These are phyloP conservation scores for Cymbidium sinense DNA, from an alignment of 106 monocot genomes.

Conservation along the genomic window DNA sequence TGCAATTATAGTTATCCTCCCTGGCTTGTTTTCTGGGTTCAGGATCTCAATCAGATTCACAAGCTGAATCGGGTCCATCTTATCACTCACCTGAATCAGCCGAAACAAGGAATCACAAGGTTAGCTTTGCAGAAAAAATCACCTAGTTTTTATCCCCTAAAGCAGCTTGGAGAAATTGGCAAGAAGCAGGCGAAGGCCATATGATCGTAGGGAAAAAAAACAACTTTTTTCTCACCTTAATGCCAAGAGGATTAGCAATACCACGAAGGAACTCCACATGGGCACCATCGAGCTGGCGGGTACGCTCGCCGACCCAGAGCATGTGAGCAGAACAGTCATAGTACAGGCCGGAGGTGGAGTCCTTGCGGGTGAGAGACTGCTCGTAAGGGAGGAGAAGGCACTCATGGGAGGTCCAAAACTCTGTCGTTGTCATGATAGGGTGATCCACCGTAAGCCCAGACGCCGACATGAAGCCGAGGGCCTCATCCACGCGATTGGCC, in stretches of 20 bases:
- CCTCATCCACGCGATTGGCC: slow-evolving; percentile 62
- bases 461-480: slow-evolving; percentile 64
- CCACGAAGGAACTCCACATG: slow-evolving; percentile 90
- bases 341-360: slow-evolving; percentile 63
- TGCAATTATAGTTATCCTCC: slow-evolving; percentile 64
- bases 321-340: slow-evolving; percentile 80
- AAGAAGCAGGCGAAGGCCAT: too few species aligned
- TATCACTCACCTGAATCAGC: slow-evolving; percentile 49
- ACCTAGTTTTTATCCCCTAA: too few species aligned
- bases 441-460: slow-evolving; percentile 57
- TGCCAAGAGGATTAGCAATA: slow-evolving; percentile 73
- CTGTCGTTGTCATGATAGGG: slow-evolving; percentile 62
- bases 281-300: slow-evolving; percentile 82
- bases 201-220: too few species aligned
- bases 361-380: slow-evolving; percentile 62
- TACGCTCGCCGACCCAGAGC: slow-evolving; percentile 90
- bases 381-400: slow-evolving; percentile 73
- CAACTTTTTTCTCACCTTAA: slow-evolving; percentile 36
- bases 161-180: too few species aligned
- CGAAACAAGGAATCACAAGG: not conserved
- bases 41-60: slow-evolving; percentile 67
- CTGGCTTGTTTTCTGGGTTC: slow-evolving; percentile 59
- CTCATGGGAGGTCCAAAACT: slow-evolving; percentile 76
- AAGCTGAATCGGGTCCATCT: slow-evolving; percentile 62
- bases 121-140: too few species aligned